These are phyloP conservation scores for Trichoderma simmonsii DNA, from an alignment of 2,329 filamentous ascomycete genomes.

Conservation along the genomic window DNA sequence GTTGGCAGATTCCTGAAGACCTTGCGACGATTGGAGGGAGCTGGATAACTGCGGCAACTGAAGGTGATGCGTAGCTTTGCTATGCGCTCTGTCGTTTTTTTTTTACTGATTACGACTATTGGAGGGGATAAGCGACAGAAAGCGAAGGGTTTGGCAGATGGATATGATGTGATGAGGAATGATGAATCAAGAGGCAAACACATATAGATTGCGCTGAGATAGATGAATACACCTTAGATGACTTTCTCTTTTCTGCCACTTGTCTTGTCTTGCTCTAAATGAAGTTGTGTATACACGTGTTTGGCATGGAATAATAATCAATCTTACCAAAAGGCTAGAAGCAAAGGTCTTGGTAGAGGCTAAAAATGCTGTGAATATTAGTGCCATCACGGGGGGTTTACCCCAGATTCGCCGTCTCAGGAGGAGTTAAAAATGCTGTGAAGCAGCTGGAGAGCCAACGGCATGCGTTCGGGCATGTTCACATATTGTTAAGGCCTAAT, in stretches of 20 bases:
- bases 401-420: not conserved
- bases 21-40: not conserved
- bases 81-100: not conserved
- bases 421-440: not conserved
- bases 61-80: not conserved
- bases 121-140: not conserved
- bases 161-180: not conserved
- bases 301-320: not conserved
- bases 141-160: not conserved
- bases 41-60: not conserved
- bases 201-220: not conserved
- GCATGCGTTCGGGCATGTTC: no score
- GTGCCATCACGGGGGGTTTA: not conserved
- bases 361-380: not conserved
- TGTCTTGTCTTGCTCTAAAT: not conserved
- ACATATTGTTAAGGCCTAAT: no score
- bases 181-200: not conserved
- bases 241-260: not conserved
- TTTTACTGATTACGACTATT: not conserved
- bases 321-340: not conserved
- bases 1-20: constrained; percentile 68
- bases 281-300: not conserved
- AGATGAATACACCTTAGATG: not conserved
- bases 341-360: not conserved
- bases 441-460: no score